These are phyloP conservation scores for Buddleja alternifolia DNA, from an alignment of 257 asterid species.

Conservation along the genomic window DNA sequence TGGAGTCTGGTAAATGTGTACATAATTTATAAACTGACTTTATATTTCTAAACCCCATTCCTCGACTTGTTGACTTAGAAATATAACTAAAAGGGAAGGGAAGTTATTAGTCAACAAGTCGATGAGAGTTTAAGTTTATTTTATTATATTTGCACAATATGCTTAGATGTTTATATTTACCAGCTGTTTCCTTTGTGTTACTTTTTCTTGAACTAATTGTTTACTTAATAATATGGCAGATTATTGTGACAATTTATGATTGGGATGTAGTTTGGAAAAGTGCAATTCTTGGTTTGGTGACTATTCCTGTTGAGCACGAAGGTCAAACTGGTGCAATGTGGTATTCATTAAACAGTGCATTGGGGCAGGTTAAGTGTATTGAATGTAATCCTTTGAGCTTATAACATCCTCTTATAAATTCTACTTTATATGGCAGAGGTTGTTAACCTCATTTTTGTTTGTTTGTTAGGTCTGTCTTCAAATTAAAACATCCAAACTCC, in stretches of 20 bases:
- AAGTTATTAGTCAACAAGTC: background rate
- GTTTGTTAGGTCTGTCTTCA: constrained; percentile 84
- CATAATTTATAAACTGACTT: constrained; percentile 5
- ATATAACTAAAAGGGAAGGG: background rate
- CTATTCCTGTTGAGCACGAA: constrained; percentile 66
- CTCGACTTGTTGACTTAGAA: background rate
- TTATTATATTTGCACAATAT: background rate
- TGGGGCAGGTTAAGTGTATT: constrained; percentile 74
- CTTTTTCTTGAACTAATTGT: constrained; percentile 28
- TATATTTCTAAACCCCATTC: background rate
- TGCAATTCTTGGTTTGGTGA: constrained; percentile 85
- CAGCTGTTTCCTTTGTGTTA: constrained; percentile 7
- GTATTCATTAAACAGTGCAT: constrained; percentile 75
- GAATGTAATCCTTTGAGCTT: constrained; percentile 15
- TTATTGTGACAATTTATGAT: constrained; percentile 77
- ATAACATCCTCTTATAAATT: constrained; percentile 1
- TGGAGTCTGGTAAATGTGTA: background rate
- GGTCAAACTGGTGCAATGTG: constrained; percentile 82
- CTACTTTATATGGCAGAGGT: background rate
- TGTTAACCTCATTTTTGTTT: constrained; percentile 25
- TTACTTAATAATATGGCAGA: constrained; percentile 55
- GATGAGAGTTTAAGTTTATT: constrained; percentile 2
- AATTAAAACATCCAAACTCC: constrained; percentile 62
- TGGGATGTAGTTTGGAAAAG: constrained; percentile 94
- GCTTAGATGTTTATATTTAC: constrained; percentile 7